Evolutionary conservation across 495 filamentous ascomycete species (phyloP).

Genomic region (Daldinia grandis): DNA sequence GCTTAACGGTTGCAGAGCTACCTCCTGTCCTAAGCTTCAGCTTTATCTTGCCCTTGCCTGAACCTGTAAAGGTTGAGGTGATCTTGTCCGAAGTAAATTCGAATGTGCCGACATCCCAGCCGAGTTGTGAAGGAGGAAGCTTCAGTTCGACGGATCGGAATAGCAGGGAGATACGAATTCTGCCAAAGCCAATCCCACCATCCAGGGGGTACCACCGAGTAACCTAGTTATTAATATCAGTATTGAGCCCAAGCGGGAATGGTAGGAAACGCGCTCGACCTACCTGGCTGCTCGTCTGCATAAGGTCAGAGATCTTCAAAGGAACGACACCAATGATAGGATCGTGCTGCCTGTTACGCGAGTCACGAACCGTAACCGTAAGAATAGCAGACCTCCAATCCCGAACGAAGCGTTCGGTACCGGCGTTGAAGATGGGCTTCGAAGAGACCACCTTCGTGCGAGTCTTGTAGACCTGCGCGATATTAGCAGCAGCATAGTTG

Average conservation of each 20-base stretch:
- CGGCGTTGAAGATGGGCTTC: conserved; percentile 95
- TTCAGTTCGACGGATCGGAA: conserved; percentile 86
- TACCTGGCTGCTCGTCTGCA: conserved; percentile 85
- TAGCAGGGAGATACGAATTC: conserved; percentile 86
- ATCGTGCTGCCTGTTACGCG: conserved; percentile 88
- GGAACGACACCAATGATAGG: conserved; percentile 92
- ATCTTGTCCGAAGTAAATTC: conserved; percentile 79
- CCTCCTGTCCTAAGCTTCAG: conserved; percentile 86
- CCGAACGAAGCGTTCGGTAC: conserved; percentile 91
- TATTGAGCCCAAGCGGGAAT: neutral
- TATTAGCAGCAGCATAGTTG: neutral
- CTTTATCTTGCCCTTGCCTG: conserved; percentile 72
- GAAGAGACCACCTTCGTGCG: conserved; percentile 89
- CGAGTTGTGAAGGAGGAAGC: conserved; percentile 80
- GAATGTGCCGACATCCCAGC: conserved; percentile 91
- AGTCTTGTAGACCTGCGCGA: conserved; percentile 74
- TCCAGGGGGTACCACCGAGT: conserved; percentile 68
- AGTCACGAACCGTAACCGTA: conserved; percentile 86
- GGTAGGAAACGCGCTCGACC: neutral
- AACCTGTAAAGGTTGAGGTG: conserved; percentile 64
- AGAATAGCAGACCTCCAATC: conserved; percentile 91
- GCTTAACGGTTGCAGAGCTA: conserved; percentile 73
- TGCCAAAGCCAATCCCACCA: conserved; percentile 77
- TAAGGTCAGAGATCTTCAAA: conserved; percentile 82
- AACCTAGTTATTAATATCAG: conserved; percentile 40